phyloP scores from a whole-genome alignment of 2,329 filamentous ascomycete species.

The Malbranchea zuffiana region DNA sequence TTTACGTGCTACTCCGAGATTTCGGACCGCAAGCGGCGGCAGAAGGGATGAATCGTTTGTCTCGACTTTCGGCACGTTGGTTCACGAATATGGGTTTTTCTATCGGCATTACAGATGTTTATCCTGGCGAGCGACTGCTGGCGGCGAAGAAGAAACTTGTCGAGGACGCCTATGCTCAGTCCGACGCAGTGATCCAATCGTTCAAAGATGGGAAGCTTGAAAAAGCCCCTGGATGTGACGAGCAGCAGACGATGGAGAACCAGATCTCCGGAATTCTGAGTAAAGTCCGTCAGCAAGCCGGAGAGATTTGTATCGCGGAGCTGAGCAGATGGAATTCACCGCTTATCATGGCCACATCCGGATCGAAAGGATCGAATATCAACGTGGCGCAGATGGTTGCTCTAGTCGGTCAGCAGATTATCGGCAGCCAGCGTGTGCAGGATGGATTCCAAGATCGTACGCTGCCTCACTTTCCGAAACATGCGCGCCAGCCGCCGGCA shows the following conservation, averaged over 20 bases:
- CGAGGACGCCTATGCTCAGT: slow-evolving; percentile 64
- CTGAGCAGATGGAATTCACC: slow-evolving; percentile 87
- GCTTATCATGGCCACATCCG: slow-evolving; percentile 92
- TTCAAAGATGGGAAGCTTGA: slow-evolving; percentile 72
- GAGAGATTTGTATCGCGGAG: slow-evolving; percentile 79
- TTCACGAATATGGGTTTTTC: slow-evolving; percentile 89
- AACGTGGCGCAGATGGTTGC: slow-evolving; percentile 99
- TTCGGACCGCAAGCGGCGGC: slow-evolving; percentile 84
- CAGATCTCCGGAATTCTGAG: slow-evolving; percentile 82
- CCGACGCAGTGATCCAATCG: slow-evolving; percentile 68
- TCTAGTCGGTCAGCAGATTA: slow-evolving; percentile 95
- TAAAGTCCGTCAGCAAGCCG: slow-evolving; percentile 81
- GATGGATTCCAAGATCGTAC: slow-evolving; percentile 96
- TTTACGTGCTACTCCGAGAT: slow-evolving; percentile 92
- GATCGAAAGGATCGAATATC: slow-evolving; percentile 92
- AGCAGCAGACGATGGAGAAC: slow-evolving; percentile 86
- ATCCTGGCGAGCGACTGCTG: slow-evolving; percentile 61
- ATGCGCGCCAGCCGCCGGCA: slow-evolving; percentile 78
- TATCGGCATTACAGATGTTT: slow-evolving; percentile 91
- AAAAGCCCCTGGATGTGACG: slow-evolving; percentile 78
- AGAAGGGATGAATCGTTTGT: slow-evolving; percentile 83
- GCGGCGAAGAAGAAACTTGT: slow-evolving; percentile 67
- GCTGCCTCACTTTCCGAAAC: slow-evolving; percentile 89
- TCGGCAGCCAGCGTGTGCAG: slow-evolving; percentile 79
- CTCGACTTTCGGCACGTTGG: slow-evolving; percentile 79